Evolutionary conservation across 257 asterid species (phyloP).

Genomic region (Fraxinus excelsior): DNA sequence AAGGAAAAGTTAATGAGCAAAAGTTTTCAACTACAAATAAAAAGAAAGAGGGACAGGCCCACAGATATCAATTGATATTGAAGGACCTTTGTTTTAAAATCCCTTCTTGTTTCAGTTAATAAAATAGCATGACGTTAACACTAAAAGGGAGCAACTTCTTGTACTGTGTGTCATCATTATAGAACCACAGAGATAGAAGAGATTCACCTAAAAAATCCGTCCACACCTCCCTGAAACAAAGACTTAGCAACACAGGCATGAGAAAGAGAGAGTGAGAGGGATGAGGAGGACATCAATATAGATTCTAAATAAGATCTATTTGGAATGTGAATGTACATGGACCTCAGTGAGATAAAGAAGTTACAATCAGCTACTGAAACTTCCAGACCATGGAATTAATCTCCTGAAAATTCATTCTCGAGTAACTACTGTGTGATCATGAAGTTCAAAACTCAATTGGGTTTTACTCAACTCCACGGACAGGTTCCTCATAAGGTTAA

Average conservation of each 20-base stretch:
- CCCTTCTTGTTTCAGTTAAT: background rate
- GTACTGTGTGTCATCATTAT: background rate
- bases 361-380: conserved; percentile 2
- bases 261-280: background rate
- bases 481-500: background rate
- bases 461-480: background rate
- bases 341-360: conserved; percentile 4
- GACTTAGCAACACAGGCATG: background rate
- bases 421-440: background rate
- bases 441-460: background rate
- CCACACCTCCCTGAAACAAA: conserved; percentile 14
- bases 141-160: background rate
- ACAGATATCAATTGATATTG: background rate
- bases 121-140: background rate
- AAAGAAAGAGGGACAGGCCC: background rate
- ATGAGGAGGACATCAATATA: background rate
- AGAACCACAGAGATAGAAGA: background rate
- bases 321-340: background rate
- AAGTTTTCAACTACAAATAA: conserved; percentile 12
- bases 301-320: background rate
- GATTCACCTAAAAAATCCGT: background rate
- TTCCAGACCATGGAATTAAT: background rate
- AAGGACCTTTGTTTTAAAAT: background rate
- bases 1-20: conserved; percentile 14
- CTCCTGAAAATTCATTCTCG: background rate